phyloP scores from a whole-genome alignment of 2,329 filamentous ascomycete species.

The Alternaria metachromatica region DNA sequence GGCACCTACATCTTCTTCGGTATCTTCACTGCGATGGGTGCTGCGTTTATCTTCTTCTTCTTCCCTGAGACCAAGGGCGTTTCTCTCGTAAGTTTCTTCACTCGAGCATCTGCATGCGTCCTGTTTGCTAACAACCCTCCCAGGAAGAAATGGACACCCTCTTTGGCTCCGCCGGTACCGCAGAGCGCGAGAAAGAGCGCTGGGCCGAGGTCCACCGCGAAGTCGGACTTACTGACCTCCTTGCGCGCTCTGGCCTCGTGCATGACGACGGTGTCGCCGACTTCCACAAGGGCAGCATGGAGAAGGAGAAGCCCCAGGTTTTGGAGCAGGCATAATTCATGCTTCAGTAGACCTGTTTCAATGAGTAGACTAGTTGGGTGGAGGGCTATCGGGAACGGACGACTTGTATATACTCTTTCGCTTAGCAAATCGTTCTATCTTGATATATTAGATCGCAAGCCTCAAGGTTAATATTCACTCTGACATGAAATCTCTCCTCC shows the following conservation, averaged over 20 bases:
- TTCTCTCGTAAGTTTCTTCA: slow-evolving; percentile 43
- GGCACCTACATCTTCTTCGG: slow-evolving; percentile 77
- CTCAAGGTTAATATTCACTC: background rate
- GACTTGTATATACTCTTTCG: background rate
- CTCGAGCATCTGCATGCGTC: slow-evolving; percentile 51
- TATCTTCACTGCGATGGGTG: slow-evolving; percentile 68
- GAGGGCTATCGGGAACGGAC: background rate
- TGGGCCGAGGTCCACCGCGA: slow-evolving; percentile 75
- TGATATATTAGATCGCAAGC: background rate
- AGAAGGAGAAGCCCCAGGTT: slow-evolving; percentile 26
- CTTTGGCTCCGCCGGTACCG: slow-evolving; percentile 71
- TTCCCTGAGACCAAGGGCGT: slow-evolving; percentile 63
- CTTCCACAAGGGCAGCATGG: background rate
- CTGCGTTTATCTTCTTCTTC: slow-evolving; percentile 60
- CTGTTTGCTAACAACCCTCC: slow-evolving; percentile 39
- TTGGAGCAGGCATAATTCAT: background rate
- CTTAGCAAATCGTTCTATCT: background rate
- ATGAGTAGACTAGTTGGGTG: too few relatives aligned
- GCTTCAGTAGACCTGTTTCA: too few relatives aligned
- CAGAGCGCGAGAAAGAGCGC: slow-evolving; percentile 70
- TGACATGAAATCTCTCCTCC: too few relatives aligned
- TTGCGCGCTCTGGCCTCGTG: slow-evolving; percentile 24
- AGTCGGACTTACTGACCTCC: slow-evolving; percentile 63
- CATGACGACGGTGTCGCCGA: background rate
- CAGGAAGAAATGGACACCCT: slow-evolving; percentile 67